These are phyloP conservation scores for Aureobasidium namibiae DNA, from an alignment of 2,329 filamentous ascomycete genomes.

Conservation along the genomic window DNA sequence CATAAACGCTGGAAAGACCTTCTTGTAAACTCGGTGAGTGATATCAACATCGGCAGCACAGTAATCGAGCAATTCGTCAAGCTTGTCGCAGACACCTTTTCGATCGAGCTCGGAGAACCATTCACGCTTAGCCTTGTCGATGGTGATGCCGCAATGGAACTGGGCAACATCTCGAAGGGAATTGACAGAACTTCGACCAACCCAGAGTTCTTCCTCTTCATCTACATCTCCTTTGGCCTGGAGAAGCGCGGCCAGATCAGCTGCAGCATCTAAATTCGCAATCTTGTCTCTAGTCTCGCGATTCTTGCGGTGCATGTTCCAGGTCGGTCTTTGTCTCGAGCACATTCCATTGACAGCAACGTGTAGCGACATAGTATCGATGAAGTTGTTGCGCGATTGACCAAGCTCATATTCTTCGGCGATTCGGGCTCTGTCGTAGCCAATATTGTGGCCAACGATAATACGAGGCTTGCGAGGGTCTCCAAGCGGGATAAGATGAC, in stretches of 20 bases:
- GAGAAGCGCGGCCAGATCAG: conserved; percentile 63
- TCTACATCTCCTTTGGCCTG: conserved; percentile 54
- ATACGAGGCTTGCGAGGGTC: conserved; percentile 65
- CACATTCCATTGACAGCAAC: conserved; percentile 99
- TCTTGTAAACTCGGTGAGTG: conserved; percentile 89
- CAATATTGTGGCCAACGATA: conserved; percentile 89
- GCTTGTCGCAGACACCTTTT: conserved; percentile 56
- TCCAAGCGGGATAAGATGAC: conserved; percentile 80
- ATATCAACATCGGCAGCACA: conserved; percentile 90
- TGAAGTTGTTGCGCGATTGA: conserved; percentile 76
- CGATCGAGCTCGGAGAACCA: conserved; percentile 78
- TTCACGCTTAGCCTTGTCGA: conserved; percentile 82
- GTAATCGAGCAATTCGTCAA: conserved; percentile 83
- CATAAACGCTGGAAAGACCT: conserved; percentile 84
- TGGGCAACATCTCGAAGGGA: conserved; percentile 91
- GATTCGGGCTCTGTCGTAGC: conserved; percentile 84
- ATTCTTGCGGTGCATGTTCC: conserved; percentile 95
- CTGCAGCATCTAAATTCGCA: conserved; percentile 59
- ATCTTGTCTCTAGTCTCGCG: conserved; percentile 75
- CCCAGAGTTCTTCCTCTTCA: conserved; percentile 92
- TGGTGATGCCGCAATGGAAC: conserved; percentile 84
- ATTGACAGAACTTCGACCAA: conserved; percentile 89
- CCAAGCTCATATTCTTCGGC: conserved; percentile 79
- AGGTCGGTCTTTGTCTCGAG: conserved; percentile 87
- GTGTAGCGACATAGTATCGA: conserved; percentile 97